phyloP scores from a whole-genome alignment of 768 basidiomycete species.

The Rubroboletus satanas region DNA sequence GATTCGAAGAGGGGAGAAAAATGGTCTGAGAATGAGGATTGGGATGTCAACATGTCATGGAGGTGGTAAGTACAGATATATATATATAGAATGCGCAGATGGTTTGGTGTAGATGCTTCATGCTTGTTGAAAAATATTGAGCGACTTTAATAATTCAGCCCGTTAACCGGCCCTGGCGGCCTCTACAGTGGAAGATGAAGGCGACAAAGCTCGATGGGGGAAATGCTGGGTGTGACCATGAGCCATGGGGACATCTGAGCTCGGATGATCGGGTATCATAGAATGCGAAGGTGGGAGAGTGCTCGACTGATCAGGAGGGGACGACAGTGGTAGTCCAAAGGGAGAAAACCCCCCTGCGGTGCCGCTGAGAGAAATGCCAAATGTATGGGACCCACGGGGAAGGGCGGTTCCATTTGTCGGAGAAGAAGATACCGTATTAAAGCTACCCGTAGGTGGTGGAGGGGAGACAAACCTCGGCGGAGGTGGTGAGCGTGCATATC shows the following conservation, averaged over 20 bases:
- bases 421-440: constrained; percentile 26
- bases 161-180: constrained; percentile 39
- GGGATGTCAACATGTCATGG: constrained; percentile 33
- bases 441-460: constrained; percentile 28
- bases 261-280: constrained; percentile 35
- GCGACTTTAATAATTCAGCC: constrained; percentile 37
- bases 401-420: constrained; percentile 25
- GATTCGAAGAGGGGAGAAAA: constrained; percentile 18
- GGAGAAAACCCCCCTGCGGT: constrained; percentile 29
- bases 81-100: constrained; percentile 39
- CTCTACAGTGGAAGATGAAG: constrained; percentile 38
- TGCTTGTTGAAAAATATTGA: constrained; percentile 38
- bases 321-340: constrained; percentile 33
- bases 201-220: constrained; percentile 37
- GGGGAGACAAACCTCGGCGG: constrained; percentile 34
- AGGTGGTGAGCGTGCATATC: constrained; percentile 33
- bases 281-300: constrained; percentile 30
- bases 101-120: constrained; percentile 38
- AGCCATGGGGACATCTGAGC: constrained; percentile 27
- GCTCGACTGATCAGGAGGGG: constrained; percentile 27
- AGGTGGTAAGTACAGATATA: constrained; percentile 37
- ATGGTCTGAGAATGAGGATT: constrained; percentile 27
- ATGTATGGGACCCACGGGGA: constrained; percentile 31
- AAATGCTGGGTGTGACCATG: constrained; percentile 37
- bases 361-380: constrained; percentile 30